Percentiles rank a stretch among this genome's conserved stretches.
These are phyloP conservation scores for Massospora cicadina DNA, from an alignment of 371 early-diverging fungal species.

Conservation along the genomic window DNA sequence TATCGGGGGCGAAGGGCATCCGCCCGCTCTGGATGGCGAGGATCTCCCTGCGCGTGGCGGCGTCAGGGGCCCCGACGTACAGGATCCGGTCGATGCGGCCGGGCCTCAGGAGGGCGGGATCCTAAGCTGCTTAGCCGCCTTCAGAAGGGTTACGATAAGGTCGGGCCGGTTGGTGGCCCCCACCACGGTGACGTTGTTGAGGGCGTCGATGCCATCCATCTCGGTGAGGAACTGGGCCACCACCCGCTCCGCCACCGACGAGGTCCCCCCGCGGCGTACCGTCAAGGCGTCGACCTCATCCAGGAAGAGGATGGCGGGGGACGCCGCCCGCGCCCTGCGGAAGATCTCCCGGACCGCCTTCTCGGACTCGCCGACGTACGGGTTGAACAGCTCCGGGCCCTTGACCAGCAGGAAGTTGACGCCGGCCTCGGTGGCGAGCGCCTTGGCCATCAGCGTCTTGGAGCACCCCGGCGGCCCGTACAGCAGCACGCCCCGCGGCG, in stretches of 20 bases:
- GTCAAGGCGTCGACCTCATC: slow-evolving; percentile 97
- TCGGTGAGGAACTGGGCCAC: slow-evolving; percentile 85
- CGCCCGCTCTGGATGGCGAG: slow-evolving; percentile 47
- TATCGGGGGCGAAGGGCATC: slow-evolving; percentile 41
- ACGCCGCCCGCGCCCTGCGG: slow-evolving; percentile 78
- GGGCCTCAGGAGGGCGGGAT: slow-evolving; percentile 84
- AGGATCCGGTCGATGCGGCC: slow-evolving; percentile 92
- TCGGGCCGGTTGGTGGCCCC: slow-evolving; percentile 99
- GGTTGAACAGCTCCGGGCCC: slow-evolving; percentile 94
- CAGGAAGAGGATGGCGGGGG: slow-evolving; percentile 94
- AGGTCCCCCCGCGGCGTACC: slow-evolving; percentile 57
- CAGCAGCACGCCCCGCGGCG: slow-evolving; percentile 89
- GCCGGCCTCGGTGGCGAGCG: slow-evolving; percentile 89
- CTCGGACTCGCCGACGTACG: slow-evolving; percentile 98
- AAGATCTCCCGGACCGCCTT: slow-evolving; percentile 92
- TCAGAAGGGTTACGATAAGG: slow-evolving; percentile 43
- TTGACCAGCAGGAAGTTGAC: slow-evolving; percentile 96
- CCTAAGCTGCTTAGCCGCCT: slow-evolving; percentile 25
- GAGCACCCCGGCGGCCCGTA: slow-evolving; percentile 98
- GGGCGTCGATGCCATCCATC: slow-evolving; percentile 88
- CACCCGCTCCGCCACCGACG: slow-evolving; percentile 83
- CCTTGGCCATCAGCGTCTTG: slow-evolving; percentile 96
- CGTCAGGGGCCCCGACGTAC: slow-evolving; percentile 84
- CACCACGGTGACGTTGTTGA: slow-evolving; percentile 87
- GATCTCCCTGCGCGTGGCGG: slow-evolving; percentile 58